A percentile compares a stretch with the other conserved stretches of the same genome.
These are phyloP conservation scores for Thymus quinquecostatus DNA, from an alignment of 257 asterid species.

Conservation along the genomic window DNA sequence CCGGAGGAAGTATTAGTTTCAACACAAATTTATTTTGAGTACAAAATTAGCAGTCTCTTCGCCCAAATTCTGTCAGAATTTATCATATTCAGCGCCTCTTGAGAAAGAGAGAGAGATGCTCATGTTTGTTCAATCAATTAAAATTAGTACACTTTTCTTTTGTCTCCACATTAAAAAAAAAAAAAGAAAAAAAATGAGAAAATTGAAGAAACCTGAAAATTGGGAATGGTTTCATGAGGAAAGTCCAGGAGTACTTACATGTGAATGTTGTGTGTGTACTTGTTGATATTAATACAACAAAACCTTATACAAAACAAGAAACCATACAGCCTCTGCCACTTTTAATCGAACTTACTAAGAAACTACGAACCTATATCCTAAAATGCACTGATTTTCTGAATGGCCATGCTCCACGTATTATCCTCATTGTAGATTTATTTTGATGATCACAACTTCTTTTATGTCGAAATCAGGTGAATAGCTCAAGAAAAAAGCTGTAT, in stretches of 20 bases:
- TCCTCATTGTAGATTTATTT: neutral
- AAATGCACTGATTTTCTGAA: neutral
- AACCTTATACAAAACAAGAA: neutral
- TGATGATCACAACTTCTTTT: neutral
- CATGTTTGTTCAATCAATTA: constrained; percentile 5
- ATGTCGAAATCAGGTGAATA: neutral
- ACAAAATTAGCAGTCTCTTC: neutral
- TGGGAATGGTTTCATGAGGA: neutral
- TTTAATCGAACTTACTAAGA: neutral
- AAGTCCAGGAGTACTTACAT: neutral
- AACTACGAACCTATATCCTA: neutral
- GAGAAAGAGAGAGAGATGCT: neutral
- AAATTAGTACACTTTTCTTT: constrained; percentile 14
- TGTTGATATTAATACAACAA: neutral
- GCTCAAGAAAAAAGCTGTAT: neutral
- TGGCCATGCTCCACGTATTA: neutral
- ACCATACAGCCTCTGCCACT: constrained; percentile 21
- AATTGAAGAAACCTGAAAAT: neutral
- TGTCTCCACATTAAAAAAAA: neutral
- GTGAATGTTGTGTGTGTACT: neutral
- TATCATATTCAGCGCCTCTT: constrained; percentile 19
- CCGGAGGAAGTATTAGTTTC: too few relatives aligned
- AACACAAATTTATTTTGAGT: neutral
- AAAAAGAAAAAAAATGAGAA: neutral
- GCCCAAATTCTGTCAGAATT: constrained; percentile 5